These are phyloP conservation scores for Plicaturopsis crispa DNA, from an alignment of 768 basidiomycete genomes.

Conservation along the genomic window DNA sequence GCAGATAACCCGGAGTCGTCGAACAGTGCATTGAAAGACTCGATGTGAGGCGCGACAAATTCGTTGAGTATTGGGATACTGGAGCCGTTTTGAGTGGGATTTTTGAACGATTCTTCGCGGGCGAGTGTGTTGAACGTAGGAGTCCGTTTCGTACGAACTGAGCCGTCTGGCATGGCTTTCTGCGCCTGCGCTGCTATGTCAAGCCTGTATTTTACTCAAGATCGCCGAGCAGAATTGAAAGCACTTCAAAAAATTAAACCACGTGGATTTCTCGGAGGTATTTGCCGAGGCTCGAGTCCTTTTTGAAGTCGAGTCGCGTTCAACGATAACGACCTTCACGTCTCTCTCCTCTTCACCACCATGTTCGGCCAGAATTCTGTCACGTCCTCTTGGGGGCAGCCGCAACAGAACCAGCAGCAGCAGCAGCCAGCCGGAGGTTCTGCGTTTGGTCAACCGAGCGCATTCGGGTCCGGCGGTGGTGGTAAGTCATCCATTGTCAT, in stretches of 20 bases:
- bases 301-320: too few relatives aligned
- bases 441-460: slow-evolving; percentile 65
- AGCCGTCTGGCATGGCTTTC: slow-evolving; percentile 42
- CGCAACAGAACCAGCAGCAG: slow-evolving; percentile 60
- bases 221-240: too few relatives aligned
- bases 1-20: slow-evolving; percentile 80
- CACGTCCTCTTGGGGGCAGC: slow-evolving; percentile 64
- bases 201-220: too few relatives aligned
- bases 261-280: too few relatives aligned
- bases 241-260: too few relatives aligned
- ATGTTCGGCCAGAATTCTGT: slow-evolving; percentile 55
- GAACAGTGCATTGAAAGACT: slow-evolving; percentile 95
- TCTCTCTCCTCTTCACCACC: slow-evolving; percentile 12
- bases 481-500: too few relatives aligned
- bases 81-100: slow-evolving; percentile 62
- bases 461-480: slow-evolving; percentile 55
- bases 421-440: slow-evolving; percentile 40
- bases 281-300: too few relatives aligned
- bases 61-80: slow-evolving; percentile 82
- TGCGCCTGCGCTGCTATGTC: too few relatives aligned
- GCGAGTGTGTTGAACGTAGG: slow-evolving; percentile 77
- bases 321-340: slow-evolving; percentile 24
- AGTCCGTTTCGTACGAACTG: slow-evolving; percentile 26
- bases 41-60: slow-evolving; percentile 88
- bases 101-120: slow-evolving; percentile 71